Percentiles rank a stretch among this genome's conserved stretches.
phyloP scores from a whole-genome alignment of 1,139 yeast species.

The Pichiaceae sp. region DNA sequence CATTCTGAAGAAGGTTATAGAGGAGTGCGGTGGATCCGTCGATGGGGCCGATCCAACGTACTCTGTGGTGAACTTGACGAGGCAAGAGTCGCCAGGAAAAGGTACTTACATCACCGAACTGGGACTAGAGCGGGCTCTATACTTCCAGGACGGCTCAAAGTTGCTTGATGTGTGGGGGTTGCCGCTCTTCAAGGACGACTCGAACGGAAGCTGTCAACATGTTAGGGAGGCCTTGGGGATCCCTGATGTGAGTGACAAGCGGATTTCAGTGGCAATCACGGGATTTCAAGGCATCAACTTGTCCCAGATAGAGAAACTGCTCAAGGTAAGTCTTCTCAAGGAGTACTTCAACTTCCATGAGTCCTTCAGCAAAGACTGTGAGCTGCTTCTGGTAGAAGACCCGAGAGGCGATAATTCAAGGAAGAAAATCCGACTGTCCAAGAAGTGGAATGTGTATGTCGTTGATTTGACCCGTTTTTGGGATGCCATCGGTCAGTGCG shows the following conservation, averaged over 20 bases:
- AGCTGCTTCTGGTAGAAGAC: slow-evolving; percentile 49
- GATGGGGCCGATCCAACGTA: slow-evolving; percentile 9
- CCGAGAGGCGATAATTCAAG: slow-evolving; percentile 4
- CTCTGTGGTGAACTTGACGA: slow-evolving; percentile 11
- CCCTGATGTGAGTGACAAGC: neutral
- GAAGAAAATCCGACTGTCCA: slow-evolving; percentile 17
- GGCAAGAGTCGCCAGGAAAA: neutral
- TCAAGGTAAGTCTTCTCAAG: slow-evolving; percentile 27
- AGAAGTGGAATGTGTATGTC: slow-evolving; percentile 15
- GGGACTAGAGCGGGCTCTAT: slow-evolving; percentile 72
- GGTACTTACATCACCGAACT: slow-evolving; percentile 53
- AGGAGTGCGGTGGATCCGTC: slow-evolving; percentile 15
- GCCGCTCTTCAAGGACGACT: neutral
- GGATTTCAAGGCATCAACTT: slow-evolving; percentile 86
- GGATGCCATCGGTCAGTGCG: neutral
- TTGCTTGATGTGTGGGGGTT: neutral
- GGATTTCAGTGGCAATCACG: slow-evolving; percentile 46
- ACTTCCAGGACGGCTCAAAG: slow-evolving; percentile 37
- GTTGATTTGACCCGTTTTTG: slow-evolving; percentile 12
- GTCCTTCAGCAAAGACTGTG: slow-evolving; percentile 48
- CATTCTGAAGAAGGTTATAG: slow-evolving; percentile 30
- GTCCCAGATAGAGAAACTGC: slow-evolving; percentile 63
- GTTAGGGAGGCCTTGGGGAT: neutral
- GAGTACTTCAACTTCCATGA: slow-evolving; percentile 39
- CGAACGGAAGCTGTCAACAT: too few species aligned